Evolutionary conservation across 352 stramenopile species (phyloP).

Genomic region (Globisporangium canariense): DNA sequence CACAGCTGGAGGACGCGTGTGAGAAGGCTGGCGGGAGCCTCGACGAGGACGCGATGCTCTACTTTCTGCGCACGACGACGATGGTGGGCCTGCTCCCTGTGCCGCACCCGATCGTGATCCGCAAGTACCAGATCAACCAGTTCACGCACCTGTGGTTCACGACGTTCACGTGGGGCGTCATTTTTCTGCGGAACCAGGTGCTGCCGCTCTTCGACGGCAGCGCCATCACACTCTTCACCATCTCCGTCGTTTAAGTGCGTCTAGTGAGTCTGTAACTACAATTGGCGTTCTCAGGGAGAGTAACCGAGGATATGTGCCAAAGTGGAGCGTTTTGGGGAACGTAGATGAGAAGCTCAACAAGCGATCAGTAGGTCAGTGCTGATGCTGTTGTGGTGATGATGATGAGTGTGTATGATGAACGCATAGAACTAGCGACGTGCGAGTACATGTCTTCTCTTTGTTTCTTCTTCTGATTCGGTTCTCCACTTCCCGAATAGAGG

Average conservation of each 20-base stretch:
- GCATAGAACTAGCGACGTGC: slow-evolving; percentile 8
- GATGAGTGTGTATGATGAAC: slow-evolving; percentile 3
- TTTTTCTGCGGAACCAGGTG: slow-evolving; percentile 97
- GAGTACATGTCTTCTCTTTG: neutral
- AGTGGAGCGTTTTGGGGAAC: too few species aligned
- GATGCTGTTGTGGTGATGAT: neutral
- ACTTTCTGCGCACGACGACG: slow-evolving; percentile 95
- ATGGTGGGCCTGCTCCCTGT: slow-evolving; percentile 98
- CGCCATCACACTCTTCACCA: slow-evolving; percentile 95
- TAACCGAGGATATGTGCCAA: too few species aligned
- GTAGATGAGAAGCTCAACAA: neutral
- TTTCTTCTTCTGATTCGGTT: slow-evolving; percentile 6
- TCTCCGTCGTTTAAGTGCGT: slow-evolving; percentile 73
- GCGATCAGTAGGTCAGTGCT: neutral
- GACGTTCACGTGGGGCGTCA: slow-evolving; percentile 98
- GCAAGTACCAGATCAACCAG: slow-evolving; percentile 99
- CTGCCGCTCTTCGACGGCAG: slow-evolving; percentile 96
- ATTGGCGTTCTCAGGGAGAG: too few species aligned
- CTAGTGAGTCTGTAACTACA: too few species aligned
- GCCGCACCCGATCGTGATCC: slow-evolving; percentile 98
- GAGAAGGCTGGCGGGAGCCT: slow-evolving; percentile 82
- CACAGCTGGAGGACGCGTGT: slow-evolving; percentile 80
- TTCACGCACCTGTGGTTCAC: slow-evolving; percentile 99
- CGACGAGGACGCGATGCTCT: slow-evolving; percentile 95
- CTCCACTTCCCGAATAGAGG: neutral